These are phyloP conservation scores for Aspergillus ibericus DNA, from an alignment of 2,329 filamentous ascomycete genomes.

Conservation along the genomic window DNA sequence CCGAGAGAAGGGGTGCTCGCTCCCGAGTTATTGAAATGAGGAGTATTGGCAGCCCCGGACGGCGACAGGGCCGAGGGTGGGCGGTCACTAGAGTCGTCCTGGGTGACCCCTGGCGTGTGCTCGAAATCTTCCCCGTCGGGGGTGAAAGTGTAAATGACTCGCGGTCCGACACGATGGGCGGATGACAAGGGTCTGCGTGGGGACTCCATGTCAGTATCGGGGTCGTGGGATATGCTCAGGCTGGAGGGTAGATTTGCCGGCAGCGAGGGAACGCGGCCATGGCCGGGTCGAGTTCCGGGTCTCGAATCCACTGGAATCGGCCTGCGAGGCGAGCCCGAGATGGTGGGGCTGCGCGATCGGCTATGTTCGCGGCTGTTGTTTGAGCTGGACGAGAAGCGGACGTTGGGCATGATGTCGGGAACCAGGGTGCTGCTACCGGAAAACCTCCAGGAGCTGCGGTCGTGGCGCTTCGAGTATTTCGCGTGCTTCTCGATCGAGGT, in stretches of 20 bases:
- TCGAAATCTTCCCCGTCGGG: background rate
- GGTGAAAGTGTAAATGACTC: background rate
- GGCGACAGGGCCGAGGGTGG: background rate
- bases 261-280: background rate
- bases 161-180: background rate
- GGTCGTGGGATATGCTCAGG: background rate
- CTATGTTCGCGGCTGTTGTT: slow-evolving; percentile 1
- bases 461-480: slow-evolving; percentile 38
- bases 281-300: background rate
- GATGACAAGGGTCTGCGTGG: background rate
- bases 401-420: background rate
- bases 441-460: slow-evolving; percentile 30
- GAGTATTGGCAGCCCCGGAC: background rate
- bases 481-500: slow-evolving; percentile 59
- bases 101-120: background rate
- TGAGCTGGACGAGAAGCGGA: background rate
- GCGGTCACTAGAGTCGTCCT: background rate
- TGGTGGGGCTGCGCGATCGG: slow-evolving; percentile 1
- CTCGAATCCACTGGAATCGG: background rate
- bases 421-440: slow-evolving; percentile 27
- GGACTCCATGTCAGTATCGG: background rate
- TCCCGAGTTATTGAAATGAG: background rate
- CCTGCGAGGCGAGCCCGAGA: background rate
- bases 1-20: slow-evolving; percentile 2
- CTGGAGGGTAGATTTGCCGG: background rate